Conservation (phyloP, 495 filamentous ascomycete species). For the Aspergillus indologenus region DNA sequence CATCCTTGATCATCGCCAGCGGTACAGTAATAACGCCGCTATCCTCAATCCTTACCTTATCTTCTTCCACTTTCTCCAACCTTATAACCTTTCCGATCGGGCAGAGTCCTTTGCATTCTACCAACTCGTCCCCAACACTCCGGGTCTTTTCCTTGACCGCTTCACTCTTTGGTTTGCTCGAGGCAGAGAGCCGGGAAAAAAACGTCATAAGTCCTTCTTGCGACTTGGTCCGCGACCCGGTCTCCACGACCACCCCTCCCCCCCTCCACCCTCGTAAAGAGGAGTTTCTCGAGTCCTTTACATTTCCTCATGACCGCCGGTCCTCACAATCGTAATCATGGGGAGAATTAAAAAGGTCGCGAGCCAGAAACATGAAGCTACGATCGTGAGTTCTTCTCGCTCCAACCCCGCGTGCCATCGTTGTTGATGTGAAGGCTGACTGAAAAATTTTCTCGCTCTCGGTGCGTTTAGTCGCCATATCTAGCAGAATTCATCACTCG, state of each 20-base stretch:
- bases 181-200: slow-evolving; percentile 32
- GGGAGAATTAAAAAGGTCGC: slow-evolving; percentile 97
- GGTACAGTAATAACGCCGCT: slow-evolving; percentile 16
- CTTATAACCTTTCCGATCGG: slow-evolving; percentile 13
- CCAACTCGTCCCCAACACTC: not conserved
- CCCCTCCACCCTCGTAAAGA: slow-evolving; percentile 33
- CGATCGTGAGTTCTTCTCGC: slow-evolving; percentile 63
- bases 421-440: slow-evolving; percentile 19
- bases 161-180: slow-evolving; percentile 28
- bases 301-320: slow-evolving; percentile 48
- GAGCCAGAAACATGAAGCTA: slow-evolving; percentile 88
- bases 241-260: slow-evolving; percentile 30
- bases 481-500: slow-evolving; percentile 71
- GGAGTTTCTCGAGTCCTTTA: slow-evolving; percentile 30
- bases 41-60: slow-evolving; percentile 22
- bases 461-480: slow-evolving; percentile 70
- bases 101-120: slow-evolving; percentile 12
- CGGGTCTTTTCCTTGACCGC: slow-evolving; percentile 1
- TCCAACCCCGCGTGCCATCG: slow-evolving; percentile 10
- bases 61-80: slow-evolving; percentile 18
- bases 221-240: slow-evolving; percentile 36
- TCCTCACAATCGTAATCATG: slow-evolving; percentile 54
- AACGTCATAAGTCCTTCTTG: slow-evolving; percentile 47
- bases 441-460: slow-evolving; percentile 28
- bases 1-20: slow-evolving; percentile 25